Conservation (phyloP, 805 yeast genomes). For the Nematodospora valgi region DNA sequence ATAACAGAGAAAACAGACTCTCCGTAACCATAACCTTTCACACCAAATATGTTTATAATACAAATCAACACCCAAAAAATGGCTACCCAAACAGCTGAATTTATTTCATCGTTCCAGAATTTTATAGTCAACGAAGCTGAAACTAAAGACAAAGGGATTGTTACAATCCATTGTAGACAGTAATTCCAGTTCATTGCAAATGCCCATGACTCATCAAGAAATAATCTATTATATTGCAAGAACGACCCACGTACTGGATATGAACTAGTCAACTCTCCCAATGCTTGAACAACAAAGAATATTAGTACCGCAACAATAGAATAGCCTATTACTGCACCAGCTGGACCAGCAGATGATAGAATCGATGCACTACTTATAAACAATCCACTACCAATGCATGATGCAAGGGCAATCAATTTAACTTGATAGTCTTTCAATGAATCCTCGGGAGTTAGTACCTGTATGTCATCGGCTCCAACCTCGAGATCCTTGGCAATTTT, state of each 20-base stretch:
- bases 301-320: constrained; percentile 35
- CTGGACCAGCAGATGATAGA: constrained; percentile 17
- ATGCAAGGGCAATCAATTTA: constrained; percentile 16
- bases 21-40: constrained; percentile 36
- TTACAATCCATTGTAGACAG: constrained; percentile 41
- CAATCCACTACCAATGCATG: constrained; percentile 20
- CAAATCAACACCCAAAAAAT: constrained; percentile 35
- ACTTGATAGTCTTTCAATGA: constrained; percentile 10
- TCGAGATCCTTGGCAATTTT: constrained; percentile 8
- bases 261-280: constrained; percentile 37
- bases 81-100: constrained; percentile 41
- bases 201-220: constrained; percentile 42
- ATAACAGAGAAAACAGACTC: constrained; percentile 34
- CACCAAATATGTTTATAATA: constrained; percentile 31
- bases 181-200: constrained; percentile 45
- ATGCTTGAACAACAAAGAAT: constrained; percentile 41
- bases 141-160: constrained; percentile 40
- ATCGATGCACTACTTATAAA: constrained; percentile 17
- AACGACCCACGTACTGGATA: constrained; percentile 41
- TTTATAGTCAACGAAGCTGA: constrained; percentile 41
- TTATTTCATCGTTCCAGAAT: constrained; percentile 37
- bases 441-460: constrained; percentile 9
- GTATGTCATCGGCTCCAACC: constrained; percentile 5
- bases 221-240: constrained; percentile 37
- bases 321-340: constrained; percentile 24